Evolutionary conservation across 1,284 basidiomycete genomes (phyloP), one percentile per base, ranked within the genome.

Genomic region (Mycena sp.): DNA sequence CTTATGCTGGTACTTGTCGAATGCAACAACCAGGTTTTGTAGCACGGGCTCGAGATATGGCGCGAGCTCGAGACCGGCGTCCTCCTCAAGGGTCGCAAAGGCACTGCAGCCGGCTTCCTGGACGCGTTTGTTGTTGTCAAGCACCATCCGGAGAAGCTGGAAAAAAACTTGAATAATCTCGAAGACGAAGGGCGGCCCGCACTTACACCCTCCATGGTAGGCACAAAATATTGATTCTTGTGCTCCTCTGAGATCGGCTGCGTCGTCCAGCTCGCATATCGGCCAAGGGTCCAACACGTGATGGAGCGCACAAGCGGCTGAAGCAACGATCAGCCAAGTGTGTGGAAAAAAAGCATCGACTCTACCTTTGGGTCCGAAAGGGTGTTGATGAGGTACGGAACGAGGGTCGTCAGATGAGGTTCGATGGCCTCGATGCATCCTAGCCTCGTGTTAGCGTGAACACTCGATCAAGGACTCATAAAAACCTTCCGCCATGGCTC

Each of bases 81-180:
- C 98, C 80, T 99, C 98, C 78, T 99, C 98, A 12, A 99, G 86
- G 9, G 98, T 99, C 3, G 98, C 98, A 74, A 99, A 99, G 0
- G 98, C 98, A 68, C 93, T 96, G 80, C 98, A 99, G 19, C 98
- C 98, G 1, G 98, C 98, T 80, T 99, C 98, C 80, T 99, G 98
- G 0, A 99, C 98, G 21, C 96, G 93, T 81, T 99, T 99, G 83
- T 99, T 99, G 79, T 94, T 94, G 77, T 99, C 98, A 54, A 99
- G 84, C n/a, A 99, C 96, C 94, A 97, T 99, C 62, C 92, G 89
- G 63, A 99, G 88, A 48, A 98, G 87, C 95, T 96, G 68, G 4
- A 43, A 51, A 48, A 62, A 23, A 41, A n/a, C 64, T 19, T 30
- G 49, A 52, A 12, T 67, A 67, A 58, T 38, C 58, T 50, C 37